These are phyloP conservation scores for Ceratobasidium papillatum DNA, from an alignment of 1,284 basidiomycete species.

Conservation along the genomic window DNA sequence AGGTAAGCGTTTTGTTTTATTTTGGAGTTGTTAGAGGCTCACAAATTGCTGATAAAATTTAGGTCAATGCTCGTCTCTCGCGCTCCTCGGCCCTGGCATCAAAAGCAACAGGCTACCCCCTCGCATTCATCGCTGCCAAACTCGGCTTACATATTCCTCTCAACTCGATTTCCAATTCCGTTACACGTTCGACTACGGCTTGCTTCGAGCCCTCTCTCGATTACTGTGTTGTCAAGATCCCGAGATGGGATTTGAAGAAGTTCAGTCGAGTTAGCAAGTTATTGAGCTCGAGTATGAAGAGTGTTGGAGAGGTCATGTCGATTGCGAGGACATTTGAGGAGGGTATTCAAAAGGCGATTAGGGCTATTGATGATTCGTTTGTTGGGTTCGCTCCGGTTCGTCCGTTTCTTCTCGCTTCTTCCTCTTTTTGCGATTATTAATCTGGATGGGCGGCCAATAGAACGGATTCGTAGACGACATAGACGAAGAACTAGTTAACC, in stretches of 20 bases:
- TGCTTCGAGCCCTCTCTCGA: constrained; percentile 99
- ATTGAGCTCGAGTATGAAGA: constrained; percentile 96
- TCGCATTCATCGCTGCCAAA: constrained; percentile 98
- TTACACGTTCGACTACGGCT: constrained; percentile 94
- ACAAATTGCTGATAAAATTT: neutral
- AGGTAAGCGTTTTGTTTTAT: constrained; percentile 58
- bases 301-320: constrained; percentile 98
- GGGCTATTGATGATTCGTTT: constrained; percentile 95
- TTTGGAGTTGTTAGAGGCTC: constrained; percentile 11
- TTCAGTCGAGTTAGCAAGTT: constrained; percentile 90
- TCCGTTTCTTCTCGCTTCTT: constrained; percentile 19
- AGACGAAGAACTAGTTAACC: constrained; percentile 86
- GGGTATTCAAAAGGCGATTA: constrained; percentile 97
- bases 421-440: neutral
- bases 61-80: constrained; percentile 99
- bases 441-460: constrained; percentile 56
- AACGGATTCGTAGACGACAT: constrained; percentile 86
- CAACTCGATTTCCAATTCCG: constrained; percentile 97
- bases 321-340: constrained; percentile 99
- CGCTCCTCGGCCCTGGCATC: constrained; percentile 97
- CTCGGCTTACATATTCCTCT: constrained; percentile 96
- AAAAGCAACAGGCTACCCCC: constrained; percentile 97
- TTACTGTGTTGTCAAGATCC: constrained; percentile 98
- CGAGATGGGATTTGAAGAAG: constrained; percentile 98
- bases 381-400: constrained; percentile 87